Evolutionary conservation across 305 asterid genomes (phyloP).

Genomic region (Andrographis paniculata): DNA sequence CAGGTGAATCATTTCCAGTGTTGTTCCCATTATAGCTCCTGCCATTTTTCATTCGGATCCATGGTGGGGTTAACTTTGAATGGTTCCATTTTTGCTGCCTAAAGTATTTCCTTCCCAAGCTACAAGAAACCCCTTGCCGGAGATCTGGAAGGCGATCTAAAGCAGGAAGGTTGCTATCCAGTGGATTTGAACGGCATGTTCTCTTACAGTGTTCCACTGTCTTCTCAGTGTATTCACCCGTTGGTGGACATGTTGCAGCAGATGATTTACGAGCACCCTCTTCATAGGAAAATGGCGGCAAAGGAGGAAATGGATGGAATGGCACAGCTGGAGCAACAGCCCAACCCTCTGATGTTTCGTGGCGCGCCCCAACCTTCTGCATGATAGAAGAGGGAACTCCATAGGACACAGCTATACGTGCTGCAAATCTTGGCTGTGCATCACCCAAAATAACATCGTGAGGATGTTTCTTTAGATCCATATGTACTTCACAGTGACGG

Average conservation of each 20-base stretch:
- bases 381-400: conserved; percentile 52
- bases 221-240: conserved; percentile 23
- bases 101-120: conserved; percentile 52
- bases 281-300: conserved; percentile 30
- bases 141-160: conserved; percentile 22
- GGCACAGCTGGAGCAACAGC: conserved; percentile 58
- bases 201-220: conserved; percentile 22
- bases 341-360: conserved; percentile 35
- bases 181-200: conserved; percentile 24
- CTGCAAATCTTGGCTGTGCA: conserved; percentile 45
- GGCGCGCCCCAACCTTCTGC: conserved; percentile 38
- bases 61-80: conserved; percentile 46
- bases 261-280: conserved; percentile 16
- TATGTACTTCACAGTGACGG: conserved; percentile 2
- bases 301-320: conserved; percentile 79
- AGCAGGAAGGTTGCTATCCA: conserved; percentile 14
- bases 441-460: conserved; percentile 35
- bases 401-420: conserved; percentile 46
- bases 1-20: conserved; percentile 31
- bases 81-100: conserved; percentile 60
- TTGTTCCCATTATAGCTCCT: conserved; percentile 42
- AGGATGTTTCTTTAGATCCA: conserved; percentile 20
- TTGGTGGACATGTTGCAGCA: conserved; percentile 24
- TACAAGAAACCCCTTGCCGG: conserved; percentile 32
- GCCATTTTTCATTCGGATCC: conserved; percentile 53